Evolutionary conservation across 2,329 filamentous ascomycete species (phyloP), one percentile per base, ranked within the genome.

Genomic region (Juglanconis sp.): DNA sequence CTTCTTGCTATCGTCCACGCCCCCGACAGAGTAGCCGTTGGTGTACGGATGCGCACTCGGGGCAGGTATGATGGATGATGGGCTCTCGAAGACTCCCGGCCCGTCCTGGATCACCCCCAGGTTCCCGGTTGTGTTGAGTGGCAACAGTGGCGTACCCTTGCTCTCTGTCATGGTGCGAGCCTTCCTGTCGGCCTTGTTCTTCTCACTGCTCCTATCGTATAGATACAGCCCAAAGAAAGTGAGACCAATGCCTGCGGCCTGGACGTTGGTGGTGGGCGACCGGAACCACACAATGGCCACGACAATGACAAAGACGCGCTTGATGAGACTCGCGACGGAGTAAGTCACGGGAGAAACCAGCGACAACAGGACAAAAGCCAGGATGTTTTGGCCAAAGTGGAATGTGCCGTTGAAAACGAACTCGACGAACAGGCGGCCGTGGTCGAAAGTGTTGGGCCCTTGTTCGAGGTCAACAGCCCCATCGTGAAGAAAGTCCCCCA

Each of bases 401-500:
- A 96, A 97, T 4, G 92, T 88, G 58, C 95, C 95, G 73, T 99
- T 99, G 81, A 99, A 98, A 55, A 98, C 73, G 72, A 96, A 98
- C 71, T 99, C 95, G n/a, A 96, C 70, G 0, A 82, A 78, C 49
- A 89, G 73, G 2, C 91, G 86, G 32, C 89, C 91, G 62, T 93
- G 88, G 65, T 91, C 89, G 68, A 90, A 88, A 11, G 89, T 86
- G 34, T 93, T 81, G 38, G 88, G 86, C 31, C 76, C 76, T 47
- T 78, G 72, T 53, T 73, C 79, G 48, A 88, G 72, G 65, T 87
- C 83, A 56, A 98, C 82, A 1, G 87, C 83, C n/a, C 92, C 92
- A 68, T 96, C 91, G 55, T 87, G 81, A 38, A 94, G 80, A 66
- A 97, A 87, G 70, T 96, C 92, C 50, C 82, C 78, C 2, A 96